Evolutionary conservation across 345 rosid genomes (phyloP), one percentile per base, ranked within the genome.

Genomic region (Moringa oleifera): DNA sequence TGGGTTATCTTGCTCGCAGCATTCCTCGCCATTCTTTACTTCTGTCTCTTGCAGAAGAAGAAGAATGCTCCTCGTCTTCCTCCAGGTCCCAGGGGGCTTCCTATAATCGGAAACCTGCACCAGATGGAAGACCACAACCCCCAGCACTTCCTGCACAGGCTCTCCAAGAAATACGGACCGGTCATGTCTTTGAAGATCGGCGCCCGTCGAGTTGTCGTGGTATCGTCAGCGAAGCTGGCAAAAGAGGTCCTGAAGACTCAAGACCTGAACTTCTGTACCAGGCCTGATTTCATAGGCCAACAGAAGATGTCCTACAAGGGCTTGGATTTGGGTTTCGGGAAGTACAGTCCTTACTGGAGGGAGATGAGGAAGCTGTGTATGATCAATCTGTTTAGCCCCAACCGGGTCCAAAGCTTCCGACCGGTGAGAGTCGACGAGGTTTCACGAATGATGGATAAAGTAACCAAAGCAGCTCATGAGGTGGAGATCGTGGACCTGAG

Each of bases 51-150:
- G 53, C 77, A 57, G 53, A 73, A 61, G 0, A 20, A 61, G 18
- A 58, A 24, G 50, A 22, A 61, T 50, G 28, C n/a, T 23, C 21
- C 36, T 46, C 33, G 53, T 19, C 52, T 71, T 7, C 92, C 87
- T 18, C 89, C 85, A 0, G 84, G 85, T 0, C 89, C 85, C 33
- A 18, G 1, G 17, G 66, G 64, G 1, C 79, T 84, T 68, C 87
- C 85, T 8, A 36, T 83, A 9, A 66, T 83, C 20, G 85, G 89
- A 7, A 86, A 84, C 77, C 61, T 86, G 33, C 80, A 68, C 62
- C 85, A 77, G 41, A 65, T 86, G 53, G 51, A 57, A 31, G 55
- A 0, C 20, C 51, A 67, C 10, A 55, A 55, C 71, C 71, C 73
- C 46, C 85, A 75, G 58, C 59, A 23, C 0, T 62, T 65, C 36